Conservation (phyloP, 176 grass and related monocot genomes). For the Oryza nivara region DNA sequence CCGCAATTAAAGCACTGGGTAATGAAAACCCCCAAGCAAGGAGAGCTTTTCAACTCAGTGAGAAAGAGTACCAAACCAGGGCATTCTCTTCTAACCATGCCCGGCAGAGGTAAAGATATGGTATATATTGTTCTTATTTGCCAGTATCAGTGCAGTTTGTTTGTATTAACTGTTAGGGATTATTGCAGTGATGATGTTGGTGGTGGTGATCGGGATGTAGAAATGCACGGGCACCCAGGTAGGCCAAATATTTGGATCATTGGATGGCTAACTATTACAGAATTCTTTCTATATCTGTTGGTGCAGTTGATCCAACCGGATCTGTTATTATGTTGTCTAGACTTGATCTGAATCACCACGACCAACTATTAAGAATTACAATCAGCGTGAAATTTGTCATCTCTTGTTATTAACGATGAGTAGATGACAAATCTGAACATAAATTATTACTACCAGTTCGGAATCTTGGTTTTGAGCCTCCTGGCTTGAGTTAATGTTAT, state of each 20-base stretch:
- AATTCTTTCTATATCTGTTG: slow-evolving; percentile 25
- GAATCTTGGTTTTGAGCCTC: neutral
- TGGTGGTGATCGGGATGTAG: slow-evolving; percentile 33
- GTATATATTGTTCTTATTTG: slow-evolving; percentile 21
- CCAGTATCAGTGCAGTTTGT: neutral
- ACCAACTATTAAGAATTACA: slow-evolving; percentile 20
- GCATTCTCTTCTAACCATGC: slow-evolving; percentile 53
- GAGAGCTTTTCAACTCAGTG: slow-evolving; percentile 60
- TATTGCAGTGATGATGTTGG: slow-evolving; percentile 37
- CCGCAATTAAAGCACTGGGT: slow-evolving; percentile 63
- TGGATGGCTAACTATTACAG: neutral
- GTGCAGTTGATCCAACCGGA: neutral
- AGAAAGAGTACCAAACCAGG: slow-evolving; percentile 59
- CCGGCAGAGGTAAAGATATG: slow-evolving; percentile 50
- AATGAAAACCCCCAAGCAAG: slow-evolving; percentile 67
- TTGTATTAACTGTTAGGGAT: slow-evolving; percentile 14
- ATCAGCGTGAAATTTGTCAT: neutral
- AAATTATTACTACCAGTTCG: neutral
- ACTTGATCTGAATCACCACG: slow-evolving; percentile 16
- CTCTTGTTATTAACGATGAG: neutral
- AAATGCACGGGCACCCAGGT: slow-evolving; percentile 41
- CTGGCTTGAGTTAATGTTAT: neutral
- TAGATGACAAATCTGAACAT: neutral
- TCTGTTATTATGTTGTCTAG: neutral
- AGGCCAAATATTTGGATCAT: slow-evolving; percentile 26